Conservation (phyloP, 176 grass and related monocot species). For the Cenchrus fungigraminus region DNA sequence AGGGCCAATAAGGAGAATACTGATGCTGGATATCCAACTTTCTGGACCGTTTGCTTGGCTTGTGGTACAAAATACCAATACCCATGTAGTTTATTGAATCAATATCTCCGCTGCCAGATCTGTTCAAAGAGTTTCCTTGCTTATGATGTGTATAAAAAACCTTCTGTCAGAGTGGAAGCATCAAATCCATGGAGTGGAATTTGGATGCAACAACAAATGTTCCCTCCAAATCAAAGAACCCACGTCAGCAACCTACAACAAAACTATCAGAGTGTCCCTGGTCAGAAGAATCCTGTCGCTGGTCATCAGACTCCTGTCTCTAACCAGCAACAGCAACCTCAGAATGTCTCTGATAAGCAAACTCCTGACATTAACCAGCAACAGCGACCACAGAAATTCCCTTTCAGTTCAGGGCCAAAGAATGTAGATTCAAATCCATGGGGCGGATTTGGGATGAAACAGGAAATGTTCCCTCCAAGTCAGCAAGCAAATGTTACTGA, state of each 20-base stretch:
- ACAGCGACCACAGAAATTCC: neutral
- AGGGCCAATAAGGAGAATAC: constrained; percentile 46
- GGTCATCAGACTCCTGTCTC: neutral
- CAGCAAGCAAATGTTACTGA: constrained; percentile 17
- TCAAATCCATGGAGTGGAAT: constrained; percentile 23
- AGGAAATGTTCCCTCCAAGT: constrained; percentile 22
- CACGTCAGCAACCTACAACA: constrained; percentile 11
- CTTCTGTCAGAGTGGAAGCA: constrained; percentile 1
- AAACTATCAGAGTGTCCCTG: constrained; percentile 13
- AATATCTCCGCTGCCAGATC: constrained; percentile 58
- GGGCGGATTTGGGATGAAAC: constrained; percentile 25
- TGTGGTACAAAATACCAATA: constrained; percentile 75
- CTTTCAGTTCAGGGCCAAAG: neutral
- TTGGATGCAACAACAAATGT: constrained; percentile 36
- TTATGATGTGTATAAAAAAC: constrained; percentile 60
- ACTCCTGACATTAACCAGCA: neutral
- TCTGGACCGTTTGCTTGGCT: constrained; percentile 66
- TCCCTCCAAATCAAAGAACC: constrained; percentile 28
- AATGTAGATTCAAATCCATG: constrained; percentile 2
- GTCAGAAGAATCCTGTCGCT: constrained; percentile 32
- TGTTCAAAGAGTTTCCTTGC: constrained; percentile 66
- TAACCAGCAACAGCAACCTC: neutral
- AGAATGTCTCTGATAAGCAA: neutral
- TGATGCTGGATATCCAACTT: constrained; percentile 43
- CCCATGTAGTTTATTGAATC: constrained; percentile 53